Base-by-base conservation (phyloP, 169 alveolate genomes). In the Pseudocohnilembus persalinus region DNA sequence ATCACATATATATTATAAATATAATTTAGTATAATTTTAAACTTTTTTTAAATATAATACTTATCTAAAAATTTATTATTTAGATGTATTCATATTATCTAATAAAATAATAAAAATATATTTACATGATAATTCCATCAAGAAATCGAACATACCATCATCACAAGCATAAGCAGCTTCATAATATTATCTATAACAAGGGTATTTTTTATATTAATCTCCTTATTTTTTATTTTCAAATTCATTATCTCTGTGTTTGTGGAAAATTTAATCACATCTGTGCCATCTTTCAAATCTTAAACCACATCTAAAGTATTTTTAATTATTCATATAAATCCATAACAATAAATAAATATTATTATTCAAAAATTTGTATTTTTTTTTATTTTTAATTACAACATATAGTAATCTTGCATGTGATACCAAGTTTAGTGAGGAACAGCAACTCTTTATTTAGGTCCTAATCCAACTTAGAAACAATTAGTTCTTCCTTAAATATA, bases 121-220 rank as follows among this genome's bases (percentile, higher is more conserved):
- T 49, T 49, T 49, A 49, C 81, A 86, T 25, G 90, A 85, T 82
- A 86, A 81, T 76, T 86, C 90, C 90, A 86, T 86, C 34, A 86
- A 80, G 83, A 86, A 86, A 75, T 86, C 90, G 28, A 86, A 80
- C 90, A 86, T 86, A 64, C 81, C 90, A 80, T 86, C 90, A 74
- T 86, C 80, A 82, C 90, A 86, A 49, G 90, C 82, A 81, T 86
- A 86, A n/a, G 76, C 75, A 64, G 90, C 87, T 75, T 86, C 90
- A 64, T 86, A 86, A 74, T 29, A 86, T 76, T 74, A 63, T 49
- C 83, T 80, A 75, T 86, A 86, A 74, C 90, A 86, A 30, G 90
- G 90, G 74, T 86, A 86, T 31, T 73, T 75, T 80, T 86, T 86
- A 33, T 78, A 78, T 76, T 81, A 73, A 65, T 86, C 81, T 80